Base-by-base conservation (phyloP, 1,284 basidiomycete species). In the Cronartium ribicola region DNA sequence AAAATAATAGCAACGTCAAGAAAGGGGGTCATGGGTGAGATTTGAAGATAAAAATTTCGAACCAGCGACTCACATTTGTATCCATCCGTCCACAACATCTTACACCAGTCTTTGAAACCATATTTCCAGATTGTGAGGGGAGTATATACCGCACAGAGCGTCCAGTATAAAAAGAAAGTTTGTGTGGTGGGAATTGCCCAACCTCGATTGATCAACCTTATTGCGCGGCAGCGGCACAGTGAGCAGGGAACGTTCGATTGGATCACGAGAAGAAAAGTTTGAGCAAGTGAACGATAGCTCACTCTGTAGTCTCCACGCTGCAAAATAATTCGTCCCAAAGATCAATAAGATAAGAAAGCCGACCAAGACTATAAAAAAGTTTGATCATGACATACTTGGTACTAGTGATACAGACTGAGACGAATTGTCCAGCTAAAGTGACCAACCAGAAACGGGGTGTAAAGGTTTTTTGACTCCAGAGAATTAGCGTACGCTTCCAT, bases 11-110 rank as follows among this genome's bases (percentile, higher is more conserved):
- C 29, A 59, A 11, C 13, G n/a, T 68, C 59, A 65, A 67, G n/a
- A 29, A 74, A 75, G 55, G 63, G 66, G 36, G 67, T 68, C 39
- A 75, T 69, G 22, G 73, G 66, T 43, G 67, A 66, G 36, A 73
- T 60, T 46, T 66, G 62, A 62, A 61, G 43, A 69, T 46, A 40
- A 29, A 67, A 2, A 7, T 8, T 14, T 4, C 17, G 29, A 39
- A 20, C n/a, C 13, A 70, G 39, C 51, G 41, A 10, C 17, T 48
- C 44, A 37, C 41, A 63, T 20, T 70, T 70, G 11, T 70, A 51
- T 51, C 46, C 46, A 51, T 51, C 46, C 20, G 46, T 51, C 46
- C 46, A 51, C 46, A 51, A 51, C 46, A 51, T 51, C 13, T 51
- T 51, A 20, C 1, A 14, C 46, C 46, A 51, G 46, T 13, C 46